Evolutionary conservation across 2,329 filamentous ascomycete genomes (phyloP), one percentile per base, ranked within the genome.

Genomic region (Chrysoporthe cubensis): DNA sequence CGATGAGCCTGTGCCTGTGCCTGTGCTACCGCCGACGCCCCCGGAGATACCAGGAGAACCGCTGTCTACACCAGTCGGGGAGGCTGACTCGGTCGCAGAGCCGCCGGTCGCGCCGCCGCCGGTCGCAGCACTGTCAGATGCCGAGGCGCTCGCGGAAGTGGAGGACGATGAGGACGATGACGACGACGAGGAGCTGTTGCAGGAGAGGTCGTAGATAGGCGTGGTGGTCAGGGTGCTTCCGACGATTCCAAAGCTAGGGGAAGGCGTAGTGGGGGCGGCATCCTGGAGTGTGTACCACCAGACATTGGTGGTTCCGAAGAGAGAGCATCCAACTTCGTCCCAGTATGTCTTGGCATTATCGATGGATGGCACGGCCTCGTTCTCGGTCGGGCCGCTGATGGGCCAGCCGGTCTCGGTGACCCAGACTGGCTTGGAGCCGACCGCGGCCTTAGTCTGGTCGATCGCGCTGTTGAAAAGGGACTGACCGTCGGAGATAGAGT

Each of bases 251-350:
- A 94, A 95, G 76, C 86, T 89, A 54, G 91, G 90, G 79, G 82
- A 86, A 37, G 90, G 88, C 2, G 85, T 85, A 60, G 79, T 81
- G n/a, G 85, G 85, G 40, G 81, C 81, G 52, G 84, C 87, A 77
- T 95, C 92, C 76, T 91, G 88, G 32, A 94, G 85, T 57, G 88
- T 92, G 81, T 90, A 93, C 90, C 91, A 95, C 87, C 89, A 95
- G 67, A 88, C 85, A 76, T 90, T 90, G 74, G 81, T 82, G 61
- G 83, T 84, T 73, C 86, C 87, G 70, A 93, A 88, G 68, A 90
- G 78, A 16, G 64, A n/a, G 84, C 93, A 97, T 63, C 89, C 91
- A 62, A 95, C 91, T 58, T 90, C 82, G 73, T 92, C 84, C 91
- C 92, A 97, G 85, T 88, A 97, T 18, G 80, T 85, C 82, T 92